phyloP scores from a whole-genome alignment of 371 early-diverging fungal genomes.

The Phascolomyces articulosus region DNA sequence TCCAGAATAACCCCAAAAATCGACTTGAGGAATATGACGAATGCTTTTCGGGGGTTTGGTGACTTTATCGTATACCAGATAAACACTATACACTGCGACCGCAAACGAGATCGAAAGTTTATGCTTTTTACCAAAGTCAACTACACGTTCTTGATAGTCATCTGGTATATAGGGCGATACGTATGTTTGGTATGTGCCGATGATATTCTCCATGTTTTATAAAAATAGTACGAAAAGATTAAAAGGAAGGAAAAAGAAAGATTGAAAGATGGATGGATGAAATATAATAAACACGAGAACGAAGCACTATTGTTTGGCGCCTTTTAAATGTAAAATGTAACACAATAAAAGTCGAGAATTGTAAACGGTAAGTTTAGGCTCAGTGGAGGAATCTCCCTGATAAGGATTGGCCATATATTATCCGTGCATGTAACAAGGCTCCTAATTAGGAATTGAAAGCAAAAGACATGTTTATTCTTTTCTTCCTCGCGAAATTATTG shows the following conservation, averaged over 20 bases:
- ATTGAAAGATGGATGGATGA: no score
- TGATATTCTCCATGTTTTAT: background rate
- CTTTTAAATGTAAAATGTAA: no score
- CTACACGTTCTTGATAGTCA: background rate
- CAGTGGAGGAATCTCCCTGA: no score
- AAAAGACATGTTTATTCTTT: no score
- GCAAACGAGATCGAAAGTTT: background rate
- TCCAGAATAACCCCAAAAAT: constrained; percentile 2
- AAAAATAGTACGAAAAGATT: background rate
- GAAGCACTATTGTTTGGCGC: no score
- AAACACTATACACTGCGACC: background rate
- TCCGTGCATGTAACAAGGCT: no score
- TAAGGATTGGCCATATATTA: no score
- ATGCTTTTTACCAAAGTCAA: background rate
- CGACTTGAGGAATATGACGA: constrained; percentile 16
- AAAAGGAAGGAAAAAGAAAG: background rate
- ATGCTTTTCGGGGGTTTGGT: constrained; percentile 1
- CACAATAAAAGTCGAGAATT: no score
- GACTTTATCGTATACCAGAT: background rate
- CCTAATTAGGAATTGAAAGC: no score
- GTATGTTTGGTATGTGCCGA: background rate
- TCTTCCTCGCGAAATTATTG: no score
- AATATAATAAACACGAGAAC: no score
- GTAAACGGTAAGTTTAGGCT: no score
- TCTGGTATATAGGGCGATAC: background rate